phyloP scores from a whole-genome alignment of 805 yeast genomes.

The Saccharomycopsis selenospora region DNA sequence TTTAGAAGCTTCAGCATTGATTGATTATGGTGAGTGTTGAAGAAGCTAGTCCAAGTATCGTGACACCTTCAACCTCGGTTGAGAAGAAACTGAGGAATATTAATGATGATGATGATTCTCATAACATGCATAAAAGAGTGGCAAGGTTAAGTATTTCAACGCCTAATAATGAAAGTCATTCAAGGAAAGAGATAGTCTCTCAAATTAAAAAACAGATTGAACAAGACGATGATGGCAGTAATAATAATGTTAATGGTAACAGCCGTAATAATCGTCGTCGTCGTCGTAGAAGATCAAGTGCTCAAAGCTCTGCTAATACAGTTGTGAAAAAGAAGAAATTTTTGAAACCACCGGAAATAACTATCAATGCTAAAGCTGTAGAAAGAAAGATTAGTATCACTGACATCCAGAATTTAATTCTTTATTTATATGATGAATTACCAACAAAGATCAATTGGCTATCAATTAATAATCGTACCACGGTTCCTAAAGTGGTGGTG shows the following conservation, averaged over 20 bases:
- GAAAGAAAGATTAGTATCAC: slow-evolving; percentile 29
- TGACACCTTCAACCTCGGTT: too few relatives aligned
- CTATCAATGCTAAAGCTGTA: slow-evolving; percentile 27
- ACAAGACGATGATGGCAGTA: too few relatives aligned
- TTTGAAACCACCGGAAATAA: slow-evolving; percentile 28
- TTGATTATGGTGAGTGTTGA: too few relatives aligned
- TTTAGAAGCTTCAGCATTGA: too few relatives aligned
- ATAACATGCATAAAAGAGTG: slow-evolving; percentile 25
- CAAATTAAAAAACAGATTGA: slow-evolving; percentile 14
- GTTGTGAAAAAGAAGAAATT: slow-evolving; percentile 29
- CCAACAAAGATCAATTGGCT: slow-evolving; percentile 43
- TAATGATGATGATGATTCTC: slow-evolving; percentile 8
- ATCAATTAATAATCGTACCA: slow-evolving; percentile 39
- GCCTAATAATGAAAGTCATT: slow-evolving; percentile 12
- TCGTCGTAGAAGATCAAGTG: slow-evolving; percentile 28
- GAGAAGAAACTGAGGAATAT: too few relatives aligned
- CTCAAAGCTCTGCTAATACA: slow-evolving; percentile 7
- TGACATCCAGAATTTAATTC: slow-evolving; percentile 41
- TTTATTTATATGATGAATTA: slow-evolving; percentile 34
- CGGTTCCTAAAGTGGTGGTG: slow-evolving; percentile 48
- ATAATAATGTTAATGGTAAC: too few relatives aligned
- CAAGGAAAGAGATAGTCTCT: slow-evolving; percentile 10
- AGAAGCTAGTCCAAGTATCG: too few relatives aligned
- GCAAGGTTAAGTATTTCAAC: slow-evolving; percentile 28
- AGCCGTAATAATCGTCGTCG: slow-evolving; percentile 2